A percentile compares a stretch with the other conserved stretches of the same genome.
phyloP scores from a whole-genome alignment of 2,329 filamentous ascomycete species.

The Blastomyces percursus region DNA sequence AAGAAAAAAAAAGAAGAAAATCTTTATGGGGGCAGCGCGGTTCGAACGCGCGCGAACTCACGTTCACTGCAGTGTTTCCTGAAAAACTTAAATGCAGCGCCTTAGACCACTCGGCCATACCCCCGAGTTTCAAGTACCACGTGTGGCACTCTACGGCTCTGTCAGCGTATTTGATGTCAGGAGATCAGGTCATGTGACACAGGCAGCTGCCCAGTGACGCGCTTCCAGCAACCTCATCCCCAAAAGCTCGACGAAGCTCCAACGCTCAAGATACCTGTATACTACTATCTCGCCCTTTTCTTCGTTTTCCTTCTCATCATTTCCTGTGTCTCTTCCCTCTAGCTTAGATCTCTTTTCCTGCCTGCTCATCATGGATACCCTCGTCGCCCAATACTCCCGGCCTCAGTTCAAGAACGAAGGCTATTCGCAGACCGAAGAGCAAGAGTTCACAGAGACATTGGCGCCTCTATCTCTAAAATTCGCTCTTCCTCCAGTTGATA shows the following conservation, averaged over 20 bases:
- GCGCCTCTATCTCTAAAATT: slow-evolving; percentile 84
- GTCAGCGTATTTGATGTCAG: not conserved
- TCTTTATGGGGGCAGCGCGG: slow-evolving; percentile 6
- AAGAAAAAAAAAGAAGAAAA: not conserved
- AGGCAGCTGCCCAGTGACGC: slow-evolving; percentile 19
- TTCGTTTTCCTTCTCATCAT: not conserved
- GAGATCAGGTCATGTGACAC: slow-evolving; percentile 19
- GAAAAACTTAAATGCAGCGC: slow-evolving; percentile 7
- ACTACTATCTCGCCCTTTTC: slow-evolving; percentile 2
- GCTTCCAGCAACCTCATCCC: not conserved
- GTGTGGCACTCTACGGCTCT: too few species aligned
- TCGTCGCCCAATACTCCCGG: slow-evolving; percentile 84
- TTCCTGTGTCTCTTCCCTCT: not conserved
- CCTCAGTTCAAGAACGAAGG: slow-evolving; percentile 64
- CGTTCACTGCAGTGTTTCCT: slow-evolving; percentile 4
- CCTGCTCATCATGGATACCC: slow-evolving; percentile 62
- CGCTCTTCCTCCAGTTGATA: slow-evolving; percentile 82
- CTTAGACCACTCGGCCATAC: slow-evolving; percentile 8
- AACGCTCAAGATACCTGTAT: not conserved
- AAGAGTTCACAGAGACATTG: slow-evolving; percentile 59
- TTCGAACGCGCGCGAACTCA: slow-evolving; percentile 6
- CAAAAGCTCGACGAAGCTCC: not conserved
- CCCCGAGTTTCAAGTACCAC: not conserved
- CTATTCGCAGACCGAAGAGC: slow-evolving; percentile 59
- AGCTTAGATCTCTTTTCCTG: not conserved